Conservation (phyloP, 2,329 filamentous ascomycete genomes). For the Elsinoe necatrix region DNA sequence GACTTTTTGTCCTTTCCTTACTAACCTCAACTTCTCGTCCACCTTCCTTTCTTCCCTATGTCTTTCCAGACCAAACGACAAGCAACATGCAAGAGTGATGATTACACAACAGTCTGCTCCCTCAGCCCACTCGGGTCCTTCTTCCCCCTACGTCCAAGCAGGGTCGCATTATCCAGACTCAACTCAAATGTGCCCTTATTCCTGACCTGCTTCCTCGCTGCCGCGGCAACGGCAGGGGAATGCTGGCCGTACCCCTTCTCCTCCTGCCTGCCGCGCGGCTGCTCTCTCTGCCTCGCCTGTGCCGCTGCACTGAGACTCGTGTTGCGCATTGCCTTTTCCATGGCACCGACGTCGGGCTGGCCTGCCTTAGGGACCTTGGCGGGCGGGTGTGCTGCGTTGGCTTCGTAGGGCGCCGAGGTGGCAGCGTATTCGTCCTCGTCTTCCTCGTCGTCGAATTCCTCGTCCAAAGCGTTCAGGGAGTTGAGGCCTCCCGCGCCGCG, state of each 20-base stretch:
- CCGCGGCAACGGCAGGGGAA: slow-evolving; percentile 71
- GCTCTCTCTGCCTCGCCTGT: slow-evolving; percentile 47
- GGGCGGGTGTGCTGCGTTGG: slow-evolving; percentile 42
- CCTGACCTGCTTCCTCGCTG: slow-evolving; percentile 70
- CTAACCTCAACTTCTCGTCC: neutral
- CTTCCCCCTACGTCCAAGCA: slow-evolving; percentile 64
- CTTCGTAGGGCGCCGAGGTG: slow-evolving; percentile 43
- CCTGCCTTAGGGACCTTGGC: slow-evolving; percentile 59
- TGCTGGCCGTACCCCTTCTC: slow-evolving; percentile 78
- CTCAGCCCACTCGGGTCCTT: slow-evolving; percentile 42
- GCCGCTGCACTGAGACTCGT: slow-evolving; percentile 64
- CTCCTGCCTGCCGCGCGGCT: slow-evolving; percentile 45
- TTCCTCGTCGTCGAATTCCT: slow-evolving; percentile 48
- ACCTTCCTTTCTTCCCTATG: neutral
- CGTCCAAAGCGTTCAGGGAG: slow-evolving; percentile 56
- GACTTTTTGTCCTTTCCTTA: neutral
- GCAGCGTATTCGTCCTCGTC: slow-evolving; percentile 61
- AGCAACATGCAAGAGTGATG: too few relatives aligned
- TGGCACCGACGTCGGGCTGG: slow-evolving; percentile 54
- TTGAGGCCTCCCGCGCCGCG: slow-evolving; percentile 54
- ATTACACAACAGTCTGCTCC: slow-evolving; percentile 31
- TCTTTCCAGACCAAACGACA: too few relatives aligned
- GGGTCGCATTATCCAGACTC: slow-evolving; percentile 79
- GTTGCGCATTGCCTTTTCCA: slow-evolving; percentile 82
- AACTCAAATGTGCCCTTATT: slow-evolving; percentile 84